Percentiles rank a stretch among this genome's conserved stretches.
phyloP scores from a whole-genome alignment of 1,284 basidiomycete species.

The Athelia sp. region DNA sequence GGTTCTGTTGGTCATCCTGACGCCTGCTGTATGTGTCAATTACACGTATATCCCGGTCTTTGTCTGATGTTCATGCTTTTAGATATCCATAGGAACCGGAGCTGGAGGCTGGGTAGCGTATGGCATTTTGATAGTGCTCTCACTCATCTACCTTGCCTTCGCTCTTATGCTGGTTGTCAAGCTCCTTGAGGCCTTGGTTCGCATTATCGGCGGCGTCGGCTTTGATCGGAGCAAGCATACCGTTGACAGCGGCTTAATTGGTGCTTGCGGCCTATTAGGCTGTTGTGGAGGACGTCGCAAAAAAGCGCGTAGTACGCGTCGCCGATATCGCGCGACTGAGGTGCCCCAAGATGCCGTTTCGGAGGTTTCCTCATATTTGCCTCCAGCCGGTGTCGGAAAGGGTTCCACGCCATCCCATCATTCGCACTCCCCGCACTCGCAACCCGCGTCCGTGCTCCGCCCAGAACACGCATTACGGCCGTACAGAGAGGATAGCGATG shows the following conservation, averaged over 20 bases:
- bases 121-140: conserved; percentile 85
- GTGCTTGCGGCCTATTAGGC: conserved; percentile 70
- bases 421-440: conserved; percentile 23
- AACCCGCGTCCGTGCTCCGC: conserved; percentile 70
- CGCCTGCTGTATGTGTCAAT: conserved; percentile 65
- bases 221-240: conserved; percentile 83
- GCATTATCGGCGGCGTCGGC: conserved; percentile 74
- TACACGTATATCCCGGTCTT: conserved; percentile 10
- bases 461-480: conserved; percentile 74
- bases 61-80: conserved; percentile 11
- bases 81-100: conserved; percentile 78
- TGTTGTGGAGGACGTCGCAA: conserved; percentile 61
- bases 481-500: conserved; percentile 73
- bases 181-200: conserved; percentile 75
- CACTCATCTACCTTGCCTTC: conserved; percentile 79
- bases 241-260: conserved; percentile 82
- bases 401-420: conserved; percentile 39
- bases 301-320: conserved; percentile 24
- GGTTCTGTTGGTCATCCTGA: conserved; percentile 85
- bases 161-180: conserved; percentile 82
- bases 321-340: conserved; percentile 22
- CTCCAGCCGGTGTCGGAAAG: conserved; percentile 26
- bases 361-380: conserved; percentile 40
- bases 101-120: conserved; percentile 91
- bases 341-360: conserved; percentile 19